phyloP scores from a whole-genome alignment of 345 rosid species.

The Ceriops zippeliana region DNA sequence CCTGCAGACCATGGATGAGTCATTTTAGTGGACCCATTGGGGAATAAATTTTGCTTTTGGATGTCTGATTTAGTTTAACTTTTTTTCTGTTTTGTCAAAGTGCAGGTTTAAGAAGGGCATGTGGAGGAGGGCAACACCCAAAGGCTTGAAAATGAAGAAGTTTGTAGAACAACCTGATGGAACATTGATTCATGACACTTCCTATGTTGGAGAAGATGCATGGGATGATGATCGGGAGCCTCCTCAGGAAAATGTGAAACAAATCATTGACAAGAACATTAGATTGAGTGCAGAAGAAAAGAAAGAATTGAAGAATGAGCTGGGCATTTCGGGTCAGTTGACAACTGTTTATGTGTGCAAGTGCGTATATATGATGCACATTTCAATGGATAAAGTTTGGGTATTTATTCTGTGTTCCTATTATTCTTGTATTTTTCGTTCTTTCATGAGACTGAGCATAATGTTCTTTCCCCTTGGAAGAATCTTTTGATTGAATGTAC shows the following conservation, averaged over 20 bases:
- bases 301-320: slow-evolving; percentile 56
- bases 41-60: neutral
- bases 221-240: slow-evolving; percentile 73
- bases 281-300: slow-evolving; percentile 59
- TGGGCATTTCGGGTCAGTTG: slow-evolving; percentile 62
- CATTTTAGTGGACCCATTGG: neutral
- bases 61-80: neutral
- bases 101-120: slow-evolving; percentile 78
- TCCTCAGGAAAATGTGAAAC: slow-evolving; percentile 47
- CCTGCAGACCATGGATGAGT: neutral
- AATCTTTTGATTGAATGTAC: neutral
- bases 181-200: slow-evolving; percentile 65
- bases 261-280: slow-evolving; percentile 48
- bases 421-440: neutral
- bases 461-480: neutral
- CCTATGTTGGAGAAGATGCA: slow-evolving; percentile 91
- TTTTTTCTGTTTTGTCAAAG: neutral
- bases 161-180: slow-evolving; percentile 76
- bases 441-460: neutral
- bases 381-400: neutral
- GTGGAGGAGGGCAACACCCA: slow-evolving; percentile 82
- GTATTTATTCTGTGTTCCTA: slow-evolving; percentile 5
- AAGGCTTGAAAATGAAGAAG: slow-evolving; percentile 85
- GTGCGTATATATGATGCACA: slow-evolving; percentile 5
- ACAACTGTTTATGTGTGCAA: slow-evolving; percentile 12